Percentiles rank a stretch among this genome's conserved stretches.
Evolutionary conservation across 2,329 filamentous ascomycete genomes (phyloP).

Genomic region (Bipolaris sorokiniana): DNA sequence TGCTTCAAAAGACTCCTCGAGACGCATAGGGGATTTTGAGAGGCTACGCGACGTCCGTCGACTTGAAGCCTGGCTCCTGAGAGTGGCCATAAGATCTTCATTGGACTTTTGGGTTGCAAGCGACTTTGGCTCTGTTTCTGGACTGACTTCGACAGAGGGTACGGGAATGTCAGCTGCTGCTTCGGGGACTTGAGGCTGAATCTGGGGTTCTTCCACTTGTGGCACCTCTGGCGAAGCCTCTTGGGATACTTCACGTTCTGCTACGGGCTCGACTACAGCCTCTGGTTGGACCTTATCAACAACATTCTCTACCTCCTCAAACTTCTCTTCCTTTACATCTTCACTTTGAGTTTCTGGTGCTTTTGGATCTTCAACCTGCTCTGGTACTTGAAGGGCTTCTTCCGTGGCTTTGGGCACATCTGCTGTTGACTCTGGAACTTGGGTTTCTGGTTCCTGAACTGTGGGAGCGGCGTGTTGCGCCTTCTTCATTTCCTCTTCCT

Average conservation of each 20-base stretch:
- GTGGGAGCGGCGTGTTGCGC: constrained; percentile 24
- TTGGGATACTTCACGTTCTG: constrained; percentile 5
- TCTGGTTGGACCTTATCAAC: constrained; percentile 6
- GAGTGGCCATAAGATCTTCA: constrained; percentile 33
- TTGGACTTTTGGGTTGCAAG: constrained; percentile 35
- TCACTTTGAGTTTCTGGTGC: constrained; percentile 2
- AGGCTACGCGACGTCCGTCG: constrained; percentile 33
- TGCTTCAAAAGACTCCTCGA: constrained; percentile 58
- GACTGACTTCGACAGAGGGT: constrained; percentile 29
- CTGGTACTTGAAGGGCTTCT: not conserved
- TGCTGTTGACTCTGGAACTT: constrained; percentile 13
- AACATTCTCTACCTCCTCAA: not conserved
- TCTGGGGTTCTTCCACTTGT: constrained; percentile 5
- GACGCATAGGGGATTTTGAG: constrained; percentile 42
- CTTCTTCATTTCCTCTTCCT: constrained; percentile 39
- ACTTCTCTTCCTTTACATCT: not conserved
- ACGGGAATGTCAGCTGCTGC: constrained; percentile 10
- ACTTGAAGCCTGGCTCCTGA: constrained; percentile 27
- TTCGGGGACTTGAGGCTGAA: constrained; percentile 3
- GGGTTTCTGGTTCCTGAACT: constrained; percentile 8
- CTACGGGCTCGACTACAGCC: not conserved
- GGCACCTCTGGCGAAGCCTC: constrained; percentile 3
- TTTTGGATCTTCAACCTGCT: constrained; percentile 8
- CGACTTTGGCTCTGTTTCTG: constrained; percentile 39
- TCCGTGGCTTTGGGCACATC: constrained; percentile 7